A percentile compares a stretch with the other conserved stretches of the same genome.
Conservation (phyloP, 2,329 filamentous ascomycete genomes). For the Alternaria gansuensis region DNA sequence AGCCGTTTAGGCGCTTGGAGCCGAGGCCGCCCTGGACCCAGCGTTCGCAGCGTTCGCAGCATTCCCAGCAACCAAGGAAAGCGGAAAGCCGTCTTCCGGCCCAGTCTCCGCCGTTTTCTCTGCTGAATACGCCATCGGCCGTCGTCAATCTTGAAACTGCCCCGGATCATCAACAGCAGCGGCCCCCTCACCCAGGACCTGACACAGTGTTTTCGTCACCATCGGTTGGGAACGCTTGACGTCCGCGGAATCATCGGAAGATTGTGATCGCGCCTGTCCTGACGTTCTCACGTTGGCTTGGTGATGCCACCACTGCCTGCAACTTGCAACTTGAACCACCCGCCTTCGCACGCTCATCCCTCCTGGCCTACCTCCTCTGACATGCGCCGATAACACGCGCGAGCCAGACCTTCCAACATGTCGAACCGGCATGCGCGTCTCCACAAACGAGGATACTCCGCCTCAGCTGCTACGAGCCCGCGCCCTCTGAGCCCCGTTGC, state of each 20-base stretch:
- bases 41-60: slow-evolving; percentile 6
- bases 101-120: slow-evolving; percentile 11
- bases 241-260: slow-evolving; percentile 22
- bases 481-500: slow-evolving; percentile 47
- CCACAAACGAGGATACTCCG: slow-evolving; percentile 54
- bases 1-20: slow-evolving; percentile 11
- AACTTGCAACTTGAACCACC: slow-evolving; percentile 3
- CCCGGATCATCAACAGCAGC: slow-evolving; percentile 23
- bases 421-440: slow-evolving; percentile 46
- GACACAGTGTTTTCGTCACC: slow-evolving; percentile 24
- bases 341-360: background rate
- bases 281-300: slow-evolving; percentile 14
- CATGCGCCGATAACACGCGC: slow-evolving; percentile 24
- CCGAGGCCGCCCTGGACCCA: slow-evolving; percentile 14
- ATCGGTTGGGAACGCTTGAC: slow-evolving; percentile 6
- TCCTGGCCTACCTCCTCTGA: slow-evolving; percentile 11
- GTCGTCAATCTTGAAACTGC: slow-evolving; percentile 13
- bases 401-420: slow-evolving; percentile 17
- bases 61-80: slow-evolving; percentile 14
- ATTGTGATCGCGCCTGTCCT: background rate
- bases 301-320: slow-evolving; percentile 11
- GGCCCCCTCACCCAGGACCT: slow-evolving; percentile 12
- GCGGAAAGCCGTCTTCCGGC: slow-evolving; percentile 3
- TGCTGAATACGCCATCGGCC: slow-evolving; percentile 9
- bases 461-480: slow-evolving; percentile 48